phyloP scores from a whole-genome alignment of 2,329 filamentous ascomycete species.

The Trichophyton rubrum region DNA sequence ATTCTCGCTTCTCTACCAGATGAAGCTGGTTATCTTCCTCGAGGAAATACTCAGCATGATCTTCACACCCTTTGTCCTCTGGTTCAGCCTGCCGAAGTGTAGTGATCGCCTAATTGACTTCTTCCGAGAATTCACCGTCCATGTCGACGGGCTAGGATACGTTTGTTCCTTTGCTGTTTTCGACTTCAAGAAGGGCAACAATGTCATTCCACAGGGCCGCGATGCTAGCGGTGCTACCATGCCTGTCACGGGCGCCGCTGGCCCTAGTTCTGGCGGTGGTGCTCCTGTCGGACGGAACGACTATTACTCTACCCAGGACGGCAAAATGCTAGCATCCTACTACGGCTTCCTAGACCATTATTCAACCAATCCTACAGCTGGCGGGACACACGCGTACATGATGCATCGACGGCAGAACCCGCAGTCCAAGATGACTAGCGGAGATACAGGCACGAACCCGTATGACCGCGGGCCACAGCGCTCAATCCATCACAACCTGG shows the following conservation, averaged over 20 bases:
- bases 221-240: slow-evolving; percentile 13
- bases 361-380: slow-evolving; percentile 57
- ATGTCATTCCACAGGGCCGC: slow-evolving; percentile 35
- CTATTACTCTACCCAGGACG: slow-evolving; percentile 89
- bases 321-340: slow-evolving; percentile 96
- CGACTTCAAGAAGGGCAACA: slow-evolving; percentile 76
- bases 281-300: slow-evolving; percentile 54
- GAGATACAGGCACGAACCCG: not conserved
- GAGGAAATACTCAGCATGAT: slow-evolving; percentile 89
- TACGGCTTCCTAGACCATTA: slow-evolving; percentile 94
- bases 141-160: slow-evolving; percentile 90
- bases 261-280: too few species aligned
- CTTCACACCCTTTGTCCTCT: slow-evolving; percentile 77
- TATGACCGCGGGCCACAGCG: not conserved
- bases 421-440: slow-evolving; percentile 37
- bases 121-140: slow-evolving; percentile 93
- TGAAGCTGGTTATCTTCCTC: slow-evolving; percentile 80
- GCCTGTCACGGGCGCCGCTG: slow-evolving; percentile 18
- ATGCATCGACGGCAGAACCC: slow-evolving; percentile 40
- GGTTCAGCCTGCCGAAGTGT: slow-evolving; percentile 73
- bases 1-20: slow-evolving; percentile 80
- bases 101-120: slow-evolving; percentile 94
- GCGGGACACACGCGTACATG: slow-evolving; percentile 49
- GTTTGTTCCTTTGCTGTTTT: slow-evolving; percentile 97
- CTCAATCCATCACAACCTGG: not conserved